Conservation (phyloP, 352 stramenopile genomes). For the Phytophthora agathidicida region DNA sequence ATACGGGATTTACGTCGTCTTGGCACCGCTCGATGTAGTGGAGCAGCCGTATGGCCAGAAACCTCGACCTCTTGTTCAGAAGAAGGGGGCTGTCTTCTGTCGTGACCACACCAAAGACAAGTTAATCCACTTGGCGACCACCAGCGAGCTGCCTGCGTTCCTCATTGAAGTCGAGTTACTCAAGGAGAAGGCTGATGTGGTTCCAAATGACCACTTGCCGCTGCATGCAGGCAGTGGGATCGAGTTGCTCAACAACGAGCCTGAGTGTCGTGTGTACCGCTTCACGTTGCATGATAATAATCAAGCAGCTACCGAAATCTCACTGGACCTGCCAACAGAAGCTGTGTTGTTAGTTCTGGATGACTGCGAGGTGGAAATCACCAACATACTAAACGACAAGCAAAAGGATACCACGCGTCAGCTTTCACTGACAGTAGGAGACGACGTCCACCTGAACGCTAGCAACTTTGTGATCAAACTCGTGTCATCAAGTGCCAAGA, state of each 20-base stretch:
- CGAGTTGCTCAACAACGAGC: constrained; percentile 41
- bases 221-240: constrained; percentile 28
- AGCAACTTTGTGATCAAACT: constrained; percentile 17
- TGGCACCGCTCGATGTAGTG: constrained; percentile 36
- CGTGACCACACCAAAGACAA: constrained; percentile 57
- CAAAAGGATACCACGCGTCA: not conserved
- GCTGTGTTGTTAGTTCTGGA: constrained; percentile 44
- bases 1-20: constrained; percentile 53
- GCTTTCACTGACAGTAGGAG: constrained; percentile 24
- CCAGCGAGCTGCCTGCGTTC: constrained; percentile 35
- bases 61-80: constrained; percentile 32
- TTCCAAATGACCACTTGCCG: constrained; percentile 26
- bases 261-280: constrained; percentile 53
- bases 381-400: not conserved
- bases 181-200: constrained; percentile 37
- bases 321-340: constrained; percentile 35
- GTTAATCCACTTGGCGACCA: constrained; percentile 46
- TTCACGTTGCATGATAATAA: constrained; percentile 32
- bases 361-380: constrained; percentile 31
- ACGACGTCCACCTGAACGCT: constrained; percentile 30
- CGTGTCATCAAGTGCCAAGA: constrained; percentile 11
- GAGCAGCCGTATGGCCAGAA: constrained; percentile 32
- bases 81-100: constrained; percentile 50
- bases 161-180: constrained; percentile 64
- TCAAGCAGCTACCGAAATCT: constrained; percentile 18